Conservation (phyloP, 1,284 basidiomycete genomes). For the Austropuccinia psidii region DNA sequence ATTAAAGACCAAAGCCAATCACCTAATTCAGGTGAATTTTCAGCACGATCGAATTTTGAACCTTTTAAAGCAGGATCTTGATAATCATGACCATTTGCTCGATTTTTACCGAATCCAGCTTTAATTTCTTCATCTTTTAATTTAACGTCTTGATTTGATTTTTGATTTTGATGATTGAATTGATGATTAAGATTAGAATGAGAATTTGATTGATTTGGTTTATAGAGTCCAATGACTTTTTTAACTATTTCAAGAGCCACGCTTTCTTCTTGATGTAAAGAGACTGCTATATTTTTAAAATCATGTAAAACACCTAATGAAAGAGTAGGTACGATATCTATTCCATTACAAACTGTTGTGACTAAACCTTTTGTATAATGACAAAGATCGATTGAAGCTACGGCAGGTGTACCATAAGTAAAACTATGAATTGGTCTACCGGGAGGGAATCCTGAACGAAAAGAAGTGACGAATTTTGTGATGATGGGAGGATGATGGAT, state of each 20-base stretch:
- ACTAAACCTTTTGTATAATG: constrained; percentile 50
- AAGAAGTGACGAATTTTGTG: constrained; percentile 52
- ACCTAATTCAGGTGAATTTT: constrained; percentile 40
- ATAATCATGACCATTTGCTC: constrained; percentile 39
- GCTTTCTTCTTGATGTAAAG: constrained; percentile 49
- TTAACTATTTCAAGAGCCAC: constrained; percentile 53
- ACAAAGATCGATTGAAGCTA: constrained; percentile 51
- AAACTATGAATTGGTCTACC: constrained; percentile 53
- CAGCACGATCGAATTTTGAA: not conserved
- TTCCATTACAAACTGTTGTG: constrained; percentile 50
- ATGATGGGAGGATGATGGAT: constrained; percentile 47
- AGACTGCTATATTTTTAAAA: constrained; percentile 51
- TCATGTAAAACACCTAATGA: constrained; percentile 52
- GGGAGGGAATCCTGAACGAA: constrained; percentile 50
- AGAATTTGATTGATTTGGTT: constrained; percentile 38
- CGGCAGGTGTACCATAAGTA: constrained; percentile 50
- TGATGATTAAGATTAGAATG: not conserved
- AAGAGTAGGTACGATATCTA: constrained; percentile 49
- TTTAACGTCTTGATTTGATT: not conserved
- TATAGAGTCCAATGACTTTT: constrained; percentile 47
- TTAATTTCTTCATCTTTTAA: constrained; percentile 20
- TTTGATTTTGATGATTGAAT: constrained; percentile 19
- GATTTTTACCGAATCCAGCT: constrained; percentile 14
- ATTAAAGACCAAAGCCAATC: constrained; percentile 50
- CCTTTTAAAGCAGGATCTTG: constrained; percentile 42